Evolutionary conservation across 1,139 yeast genomes (phyloP).

Genomic region (Debaryomyces nepalensis): DNA sequence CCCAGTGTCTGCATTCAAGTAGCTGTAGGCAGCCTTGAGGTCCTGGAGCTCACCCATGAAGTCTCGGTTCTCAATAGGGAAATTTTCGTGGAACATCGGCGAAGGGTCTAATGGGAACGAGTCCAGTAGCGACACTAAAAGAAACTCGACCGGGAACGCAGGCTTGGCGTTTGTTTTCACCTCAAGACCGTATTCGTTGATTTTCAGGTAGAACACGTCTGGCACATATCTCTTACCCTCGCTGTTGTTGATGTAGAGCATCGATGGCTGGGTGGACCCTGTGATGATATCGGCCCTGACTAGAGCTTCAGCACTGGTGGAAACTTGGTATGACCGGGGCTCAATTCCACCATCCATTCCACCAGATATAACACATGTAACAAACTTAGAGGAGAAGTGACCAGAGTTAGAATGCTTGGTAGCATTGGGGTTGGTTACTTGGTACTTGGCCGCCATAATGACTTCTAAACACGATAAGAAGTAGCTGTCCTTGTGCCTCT

Average conservation of each 20-base stretch:
- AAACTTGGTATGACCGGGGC: conserved; percentile 88
- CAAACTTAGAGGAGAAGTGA: conserved; percentile 81
- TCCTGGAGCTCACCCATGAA: conserved; percentile 77
- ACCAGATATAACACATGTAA: conserved; percentile 91
- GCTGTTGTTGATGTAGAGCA: conserved; percentile 78
- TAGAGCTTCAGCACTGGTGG: conserved; percentile 84
- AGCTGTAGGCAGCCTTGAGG: conserved; percentile 44
- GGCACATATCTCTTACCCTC: conserved; percentile 83
- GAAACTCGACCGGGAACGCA: conserved; percentile 92
- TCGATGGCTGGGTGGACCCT: conserved; percentile 90
- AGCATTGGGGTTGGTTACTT: conserved; percentile 64
- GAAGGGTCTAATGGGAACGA: conserved; percentile 79
- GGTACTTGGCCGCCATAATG: conserved; percentile 82
- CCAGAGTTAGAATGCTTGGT: conserved; percentile 72
- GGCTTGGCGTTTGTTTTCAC: conserved; percentile 93
- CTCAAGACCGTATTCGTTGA: conserved; percentile 86
- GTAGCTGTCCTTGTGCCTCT: conserved; percentile 90
- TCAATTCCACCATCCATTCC: conserved; percentile 87
- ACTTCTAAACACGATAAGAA: conserved; percentile 87
- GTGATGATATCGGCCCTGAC: conserved; percentile 83
- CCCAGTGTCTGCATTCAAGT: conserved; percentile 49
- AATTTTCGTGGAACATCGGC: conserved; percentile 53
- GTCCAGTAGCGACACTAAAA: conserved; percentile 86
- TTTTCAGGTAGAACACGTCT: conserved; percentile 82
- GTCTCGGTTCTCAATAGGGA: conserved; percentile 80